Evolutionary conservation across 345 rosid species (phyloP).

Genomic region (Hibiscus trionum): DNA sequence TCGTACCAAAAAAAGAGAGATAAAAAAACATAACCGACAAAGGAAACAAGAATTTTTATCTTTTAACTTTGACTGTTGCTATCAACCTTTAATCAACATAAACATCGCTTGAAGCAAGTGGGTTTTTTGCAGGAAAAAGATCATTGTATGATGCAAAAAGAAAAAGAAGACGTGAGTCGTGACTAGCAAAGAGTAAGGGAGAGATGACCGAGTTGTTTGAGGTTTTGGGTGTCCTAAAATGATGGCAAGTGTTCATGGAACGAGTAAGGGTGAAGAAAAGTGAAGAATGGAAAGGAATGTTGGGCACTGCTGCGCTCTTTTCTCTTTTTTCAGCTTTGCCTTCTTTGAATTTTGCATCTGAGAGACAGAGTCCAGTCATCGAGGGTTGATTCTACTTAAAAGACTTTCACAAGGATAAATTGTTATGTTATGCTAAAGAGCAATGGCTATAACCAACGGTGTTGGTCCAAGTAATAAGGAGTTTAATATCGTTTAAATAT

Average conservation of each 20-base stretch:
- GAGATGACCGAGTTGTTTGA: not conserved
- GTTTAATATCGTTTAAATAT: too few species aligned
- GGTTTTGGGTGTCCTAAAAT: conserved; percentile 15
- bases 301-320: not conserved
- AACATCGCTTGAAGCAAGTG: conserved; percentile 1
- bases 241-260: conserved; percentile 37
- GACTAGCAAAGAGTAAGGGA: not conserved
- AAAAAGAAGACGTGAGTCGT: not conserved
- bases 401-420: not conserved
- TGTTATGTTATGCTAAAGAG: not conserved
- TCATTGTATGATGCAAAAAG: not conserved
- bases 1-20: not conserved
- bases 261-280: conserved; percentile 35
- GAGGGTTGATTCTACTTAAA: not conserved
- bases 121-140: not conserved
- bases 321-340: not conserved
- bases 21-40: not conserved
- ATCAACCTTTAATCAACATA: not conserved
- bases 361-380: not conserved
- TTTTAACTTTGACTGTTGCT: not conserved
- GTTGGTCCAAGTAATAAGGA: too few species aligned
- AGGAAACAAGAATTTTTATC: not conserved
- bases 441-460: too few species aligned
- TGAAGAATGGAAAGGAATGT: conserved; percentile 5
- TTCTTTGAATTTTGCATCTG: not conserved